phyloP scores from a whole-genome alignment of 257 asterid species.

The Lycium barbarum region DNA sequence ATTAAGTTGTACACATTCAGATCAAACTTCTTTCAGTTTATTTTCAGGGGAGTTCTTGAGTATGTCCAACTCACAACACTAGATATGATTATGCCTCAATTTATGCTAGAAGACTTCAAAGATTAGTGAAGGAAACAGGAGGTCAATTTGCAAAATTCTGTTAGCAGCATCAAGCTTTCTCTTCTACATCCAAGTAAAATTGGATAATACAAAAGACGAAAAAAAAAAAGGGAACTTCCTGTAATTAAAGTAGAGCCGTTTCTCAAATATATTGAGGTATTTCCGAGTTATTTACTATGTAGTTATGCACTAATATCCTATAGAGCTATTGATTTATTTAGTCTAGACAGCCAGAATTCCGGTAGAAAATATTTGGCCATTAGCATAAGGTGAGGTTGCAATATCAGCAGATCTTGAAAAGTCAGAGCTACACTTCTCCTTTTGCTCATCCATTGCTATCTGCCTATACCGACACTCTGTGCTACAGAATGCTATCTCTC shows the following conservation, averaged over 20 bases:
- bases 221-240: too few relatives aligned
- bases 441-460: constrained; percentile 67
- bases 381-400: constrained; percentile 46
- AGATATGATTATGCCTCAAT: too few relatives aligned
- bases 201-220: neutral
- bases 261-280: neutral
- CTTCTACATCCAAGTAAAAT: neutral
- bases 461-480: constrained; percentile 75
- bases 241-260: neutral
- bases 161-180: neutral
- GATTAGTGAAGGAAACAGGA: neutral
- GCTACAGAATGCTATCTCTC: constrained; percentile 88
- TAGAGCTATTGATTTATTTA: neutral
- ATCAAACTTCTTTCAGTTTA: neutral
- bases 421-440: constrained; percentile 58
- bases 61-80: neutral
- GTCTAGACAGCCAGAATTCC: constrained; percentile 52
- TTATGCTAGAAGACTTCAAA: neutral
- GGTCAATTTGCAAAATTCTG: neutral
- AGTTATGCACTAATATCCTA: neutral
- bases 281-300: neutral
- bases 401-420: constrained; percentile 48
- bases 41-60: neutral
- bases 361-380: constrained; percentile 48
- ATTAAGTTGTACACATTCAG: neutral